Evolutionary conservation across 164 flowering plant genomes (phyloP).

Genomic region (Vitis cinerea): DNA sequence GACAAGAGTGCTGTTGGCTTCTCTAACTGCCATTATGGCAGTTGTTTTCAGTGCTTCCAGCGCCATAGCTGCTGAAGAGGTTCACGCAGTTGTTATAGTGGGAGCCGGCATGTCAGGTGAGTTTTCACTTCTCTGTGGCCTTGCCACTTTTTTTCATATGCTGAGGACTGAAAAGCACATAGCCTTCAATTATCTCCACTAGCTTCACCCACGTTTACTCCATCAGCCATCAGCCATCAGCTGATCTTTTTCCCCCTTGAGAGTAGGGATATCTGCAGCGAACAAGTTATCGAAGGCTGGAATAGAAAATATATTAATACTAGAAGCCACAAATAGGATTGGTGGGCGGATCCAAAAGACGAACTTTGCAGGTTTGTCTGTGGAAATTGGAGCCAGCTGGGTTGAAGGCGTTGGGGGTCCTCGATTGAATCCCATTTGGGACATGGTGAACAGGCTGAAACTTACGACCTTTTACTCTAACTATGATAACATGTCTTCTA

Average conservation of each 20-base stretch:
- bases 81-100: conserved; percentile 28
- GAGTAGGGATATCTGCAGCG: conserved; percentile 76
- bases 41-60: background rate
- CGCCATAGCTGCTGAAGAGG: conserved; percentile 4
- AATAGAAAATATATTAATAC: conserved; percentile 61
- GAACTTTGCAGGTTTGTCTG: conserved; percentile 65
- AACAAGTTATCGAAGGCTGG: conserved; percentile 76
- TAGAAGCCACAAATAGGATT: conserved; percentile 84
- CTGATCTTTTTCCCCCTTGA: too few species aligned
- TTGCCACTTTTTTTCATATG: too few species aligned
- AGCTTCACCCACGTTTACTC: too few species aligned
- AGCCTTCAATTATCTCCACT: too few species aligned
- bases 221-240: too few species aligned
- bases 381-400: conserved; percentile 97
- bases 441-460: conserved; percentile 71
- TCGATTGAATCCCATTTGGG: conserved; percentile 84
- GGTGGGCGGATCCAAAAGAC: conserved; percentile 82
- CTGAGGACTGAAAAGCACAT: too few species aligned
- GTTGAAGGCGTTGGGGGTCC: conserved; percentile 86
- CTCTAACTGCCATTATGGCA: background rate
- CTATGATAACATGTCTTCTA: conserved; percentile 15
- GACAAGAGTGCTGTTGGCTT: background rate
- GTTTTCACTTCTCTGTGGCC: background rate
- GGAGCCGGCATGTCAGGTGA: conserved; percentile 49
- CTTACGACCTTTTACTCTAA: conserved; percentile 24